These are phyloP conservation scores for Solanum pimpinellifolium DNA, from an alignment of 257 asterid genomes.

Conservation along the genomic window DNA sequence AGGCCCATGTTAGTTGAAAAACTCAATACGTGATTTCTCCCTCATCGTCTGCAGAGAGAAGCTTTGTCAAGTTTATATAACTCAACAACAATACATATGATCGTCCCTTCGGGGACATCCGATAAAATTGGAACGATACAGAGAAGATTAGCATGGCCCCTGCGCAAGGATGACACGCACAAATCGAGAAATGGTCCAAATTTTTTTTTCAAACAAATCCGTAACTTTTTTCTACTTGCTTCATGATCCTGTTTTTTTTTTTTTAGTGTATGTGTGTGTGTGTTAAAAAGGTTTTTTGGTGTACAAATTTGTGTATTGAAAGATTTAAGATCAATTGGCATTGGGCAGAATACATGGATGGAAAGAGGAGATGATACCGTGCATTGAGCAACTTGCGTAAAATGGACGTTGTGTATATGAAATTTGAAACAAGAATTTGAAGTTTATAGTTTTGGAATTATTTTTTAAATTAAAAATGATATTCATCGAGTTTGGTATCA, in stretches of 20 bases:
- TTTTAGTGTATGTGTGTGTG: not conserved
- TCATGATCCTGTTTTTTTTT: no score
- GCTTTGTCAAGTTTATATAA: not conserved
- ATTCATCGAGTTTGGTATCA: no score
- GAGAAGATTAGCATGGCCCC: slow-evolving; percentile 45
- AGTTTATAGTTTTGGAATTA: not conserved
- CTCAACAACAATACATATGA: fast-evolving
- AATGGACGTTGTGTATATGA: not conserved
- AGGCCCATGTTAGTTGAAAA: not conserved
- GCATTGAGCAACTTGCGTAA: not conserved
- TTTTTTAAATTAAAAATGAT: not conserved
- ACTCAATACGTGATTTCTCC: not conserved
- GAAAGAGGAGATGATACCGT: no score
- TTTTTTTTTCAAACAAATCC: not conserved
- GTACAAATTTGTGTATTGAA: not conserved
- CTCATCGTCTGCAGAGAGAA: not conserved
- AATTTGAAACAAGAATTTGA: not conserved
- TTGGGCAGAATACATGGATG: not conserved
- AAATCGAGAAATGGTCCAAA: not conserved
- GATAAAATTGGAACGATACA: slow-evolving; percentile 32
- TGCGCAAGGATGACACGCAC: slow-evolving; percentile 3
- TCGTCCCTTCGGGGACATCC: slow-evolving; percentile 32
- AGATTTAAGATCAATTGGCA: not conserved
- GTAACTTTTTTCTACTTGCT: no score
- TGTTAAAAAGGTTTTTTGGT: not conserved